phyloP scores from a whole-genome alignment of 106 monocot genomes.

The Hemerocallis citrina region DNA sequence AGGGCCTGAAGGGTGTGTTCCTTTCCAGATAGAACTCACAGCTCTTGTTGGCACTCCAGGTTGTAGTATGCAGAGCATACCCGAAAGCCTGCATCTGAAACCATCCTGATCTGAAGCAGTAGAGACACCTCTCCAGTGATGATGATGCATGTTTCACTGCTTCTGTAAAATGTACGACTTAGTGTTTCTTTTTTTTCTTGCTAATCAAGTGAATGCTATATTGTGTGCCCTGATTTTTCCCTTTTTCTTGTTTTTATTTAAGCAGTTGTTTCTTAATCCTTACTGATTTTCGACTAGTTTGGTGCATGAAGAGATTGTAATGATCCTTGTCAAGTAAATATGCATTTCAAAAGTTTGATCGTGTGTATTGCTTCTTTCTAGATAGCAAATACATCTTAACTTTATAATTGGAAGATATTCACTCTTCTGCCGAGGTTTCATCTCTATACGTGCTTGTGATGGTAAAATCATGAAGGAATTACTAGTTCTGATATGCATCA shows the following conservation, averaged over 20 bases:
- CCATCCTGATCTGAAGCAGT: too few relatives aligned
- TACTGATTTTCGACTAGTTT: background rate
- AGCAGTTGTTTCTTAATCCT: background rate
- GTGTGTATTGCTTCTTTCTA: too few relatives aligned
- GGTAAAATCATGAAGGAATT: too few relatives aligned
- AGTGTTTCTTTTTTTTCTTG: background rate
- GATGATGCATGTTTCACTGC: background rate
- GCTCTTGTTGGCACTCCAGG: conserved; percentile 41
- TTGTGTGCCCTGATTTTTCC: too few relatives aligned
- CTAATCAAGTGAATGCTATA: background rate
- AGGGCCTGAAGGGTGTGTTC: conserved; percentile 53
- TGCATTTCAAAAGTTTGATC: too few relatives aligned
- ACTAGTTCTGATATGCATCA: too few relatives aligned
- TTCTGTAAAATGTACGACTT: conserved; percentile 7
- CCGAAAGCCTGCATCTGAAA: conserved; percentile 64
- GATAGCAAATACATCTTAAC: too few relatives aligned
- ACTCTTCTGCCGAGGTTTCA: too few relatives aligned
- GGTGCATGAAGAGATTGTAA: background rate
- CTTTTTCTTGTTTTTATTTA: background rate
- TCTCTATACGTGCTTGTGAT: too few relatives aligned
- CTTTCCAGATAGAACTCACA: conserved; percentile 81
- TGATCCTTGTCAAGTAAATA: conserved; percentile 4
- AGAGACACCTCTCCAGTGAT: conserved; percentile 55
- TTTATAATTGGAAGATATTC: too few relatives aligned
- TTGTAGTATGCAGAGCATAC: conserved; percentile 85